Evolutionary conservation across 495 filamentous ascomycete species (phyloP).

Genomic region (Aspergillus cristatus): DNA sequence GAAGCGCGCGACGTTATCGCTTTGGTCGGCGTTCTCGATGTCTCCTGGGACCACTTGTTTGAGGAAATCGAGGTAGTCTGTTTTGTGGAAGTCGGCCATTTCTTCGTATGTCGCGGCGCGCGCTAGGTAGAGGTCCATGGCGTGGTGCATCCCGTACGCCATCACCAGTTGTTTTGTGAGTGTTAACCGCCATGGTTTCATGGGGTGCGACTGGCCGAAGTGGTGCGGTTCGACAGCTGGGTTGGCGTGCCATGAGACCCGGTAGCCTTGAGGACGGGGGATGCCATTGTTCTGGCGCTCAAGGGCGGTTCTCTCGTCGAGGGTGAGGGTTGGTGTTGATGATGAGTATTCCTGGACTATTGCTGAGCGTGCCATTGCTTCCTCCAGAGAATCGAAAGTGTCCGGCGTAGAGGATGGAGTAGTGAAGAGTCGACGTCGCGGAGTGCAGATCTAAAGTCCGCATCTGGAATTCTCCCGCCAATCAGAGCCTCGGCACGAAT

Average conservation of each 20-base stretch:
- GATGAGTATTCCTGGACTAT: slow-evolving; percentile 65
- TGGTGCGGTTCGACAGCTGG: slow-evolving; percentile 93
- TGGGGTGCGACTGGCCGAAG: slow-evolving; percentile 90
- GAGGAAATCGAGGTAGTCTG: slow-evolving; percentile 86
- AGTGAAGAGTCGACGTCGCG: neutral
- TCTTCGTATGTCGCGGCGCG: slow-evolving; percentile 80
- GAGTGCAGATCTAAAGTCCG: no score
- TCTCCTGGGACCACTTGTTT: slow-evolving; percentile 34
- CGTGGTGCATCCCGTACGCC: slow-evolving; percentile 87
- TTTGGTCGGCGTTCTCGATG: slow-evolving; percentile 36
- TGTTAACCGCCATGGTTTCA: slow-evolving; percentile 97
- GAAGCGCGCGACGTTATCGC: slow-evolving; percentile 42
- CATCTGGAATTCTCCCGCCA: no score
- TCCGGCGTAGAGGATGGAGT: neutral
- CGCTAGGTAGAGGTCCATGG: slow-evolving; percentile 86
- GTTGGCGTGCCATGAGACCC: slow-evolving; percentile 96
- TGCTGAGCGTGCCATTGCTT: slow-evolving; percentile 37
- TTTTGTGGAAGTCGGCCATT: slow-evolving; percentile 74
- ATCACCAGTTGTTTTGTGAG: slow-evolving; percentile 90
- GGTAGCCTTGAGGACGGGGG: slow-evolving; percentile 67
- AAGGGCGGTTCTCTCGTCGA: slow-evolving; percentile 55
- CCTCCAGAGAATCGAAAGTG: slow-evolving; percentile 6
- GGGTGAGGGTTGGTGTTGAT: slow-evolving; percentile 47
- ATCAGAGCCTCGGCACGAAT: no score
- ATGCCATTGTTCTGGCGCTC: slow-evolving; percentile 68